Base-by-base conservation (phyloP, 2,329 filamentous ascomycete genomes). In the Cladosporium phlei region DNA sequence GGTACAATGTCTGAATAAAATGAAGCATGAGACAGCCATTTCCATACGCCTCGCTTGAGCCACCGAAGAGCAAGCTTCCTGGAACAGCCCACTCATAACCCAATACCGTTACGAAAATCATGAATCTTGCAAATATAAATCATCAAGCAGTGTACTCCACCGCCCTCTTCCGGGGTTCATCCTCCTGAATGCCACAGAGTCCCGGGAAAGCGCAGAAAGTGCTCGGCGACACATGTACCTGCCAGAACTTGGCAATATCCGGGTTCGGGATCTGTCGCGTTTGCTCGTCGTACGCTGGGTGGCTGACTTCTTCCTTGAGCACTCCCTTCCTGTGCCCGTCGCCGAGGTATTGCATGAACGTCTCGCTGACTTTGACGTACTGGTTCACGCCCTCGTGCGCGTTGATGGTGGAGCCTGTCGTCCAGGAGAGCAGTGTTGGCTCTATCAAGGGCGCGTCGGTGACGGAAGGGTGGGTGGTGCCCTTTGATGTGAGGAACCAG, bases 401-500 rank as follows among this genome's bases (percentile, higher is more conserved):
- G 45, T 79, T 67, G n/a, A 83, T 72, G 1, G 69, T 75, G 0
- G 81, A 77, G 0, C 80, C 79, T 0, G 81, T 84, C 0, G 78
- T 78, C 67, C 78, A 76, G 47, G 76, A 73, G 34, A 85, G 68
- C 21, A 85, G 65, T 40, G 75, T 65, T 0, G 82, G 82, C 50
- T 83, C 75, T 6, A 86, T 72, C 2, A 85, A 67, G 0, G 82
- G 80, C 12, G 82, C 82, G 56, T 85, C 82, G 0, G 82, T 84
- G 16, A 83, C 77, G 8, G 75, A 79, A 0, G 82, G 80, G 55
- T 86, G 82, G 0, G 79, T 52, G 2, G 53, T 63, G 52, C 60
- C 60, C 54, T 61, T 57, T 3, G 68, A 54, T 1, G 69, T 73
- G 56, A 69, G 61, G 53, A 72, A 72, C 70, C 70, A 73, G 2